These are phyloP conservation scores for Volvox africanus DNA, from an alignment of 139 green algal species.

Conservation along the genomic window DNA sequence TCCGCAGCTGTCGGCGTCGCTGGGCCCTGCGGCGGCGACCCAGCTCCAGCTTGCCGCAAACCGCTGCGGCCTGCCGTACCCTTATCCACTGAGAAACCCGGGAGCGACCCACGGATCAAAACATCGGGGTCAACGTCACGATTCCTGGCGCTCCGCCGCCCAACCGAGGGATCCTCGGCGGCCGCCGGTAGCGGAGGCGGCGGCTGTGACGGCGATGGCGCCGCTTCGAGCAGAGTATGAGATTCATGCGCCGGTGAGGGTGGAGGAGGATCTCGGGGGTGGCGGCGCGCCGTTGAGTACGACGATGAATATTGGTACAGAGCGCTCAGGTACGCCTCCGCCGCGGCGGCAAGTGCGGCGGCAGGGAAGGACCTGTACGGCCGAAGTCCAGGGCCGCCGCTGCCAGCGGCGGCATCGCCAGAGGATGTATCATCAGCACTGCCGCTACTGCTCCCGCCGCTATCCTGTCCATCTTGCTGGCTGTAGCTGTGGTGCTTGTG, in stretches of 20 bases:
- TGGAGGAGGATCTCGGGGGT: background rate
- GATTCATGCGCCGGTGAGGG: background rate
- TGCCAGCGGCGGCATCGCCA: background rate
- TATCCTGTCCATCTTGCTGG: background rate
- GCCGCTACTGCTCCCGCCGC: background rate
- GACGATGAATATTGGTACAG: background rate
- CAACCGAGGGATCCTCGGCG: background rate
- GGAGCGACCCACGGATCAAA: background rate
- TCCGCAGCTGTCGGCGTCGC: conserved; percentile 2
- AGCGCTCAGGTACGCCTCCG: conserved; percentile 8
- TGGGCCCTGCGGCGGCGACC: background rate
- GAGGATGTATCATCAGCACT: background rate
- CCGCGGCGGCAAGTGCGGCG: conserved; percentile 3
- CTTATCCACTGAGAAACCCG: background rate
- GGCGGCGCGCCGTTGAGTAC: background rate
- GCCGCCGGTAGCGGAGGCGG: background rate
- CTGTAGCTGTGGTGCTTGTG: background rate
- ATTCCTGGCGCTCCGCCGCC: background rate
- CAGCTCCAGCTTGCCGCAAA: background rate
- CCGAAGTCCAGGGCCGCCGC: background rate
- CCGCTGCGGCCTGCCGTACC: background rate
- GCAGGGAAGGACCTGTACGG: conserved; percentile 1
- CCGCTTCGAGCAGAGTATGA: background rate
- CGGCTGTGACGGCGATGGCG: background rate
- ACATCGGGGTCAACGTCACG: background rate